Percentiles rank a stretch among this genome's conserved stretches.
Conservation (phyloP, 2,329 filamentous ascomycete genomes). For the Fusarium secorum region DNA sequence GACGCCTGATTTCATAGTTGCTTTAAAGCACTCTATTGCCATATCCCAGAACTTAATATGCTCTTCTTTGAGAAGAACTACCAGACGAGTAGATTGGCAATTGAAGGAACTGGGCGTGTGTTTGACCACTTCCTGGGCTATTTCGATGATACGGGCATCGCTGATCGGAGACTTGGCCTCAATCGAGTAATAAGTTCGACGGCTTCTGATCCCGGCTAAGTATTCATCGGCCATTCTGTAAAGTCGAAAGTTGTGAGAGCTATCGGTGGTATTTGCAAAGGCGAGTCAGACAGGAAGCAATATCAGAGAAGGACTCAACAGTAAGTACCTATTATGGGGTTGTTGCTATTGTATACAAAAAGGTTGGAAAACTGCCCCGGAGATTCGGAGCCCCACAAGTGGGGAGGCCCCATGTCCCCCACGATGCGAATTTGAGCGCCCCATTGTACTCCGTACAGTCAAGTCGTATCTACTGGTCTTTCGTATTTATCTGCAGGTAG, state of each 20-base stretch:
- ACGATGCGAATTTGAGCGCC: neutral
- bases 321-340: no score
- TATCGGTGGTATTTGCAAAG: neutral
- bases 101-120: conserved; percentile 22
- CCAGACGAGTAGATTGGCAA: conserved; percentile 15
- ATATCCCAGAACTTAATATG: conserved; percentile 19
- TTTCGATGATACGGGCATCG: conserved; percentile 6
- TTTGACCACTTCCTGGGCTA: conserved; percentile 7
- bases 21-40: conserved; percentile 5
- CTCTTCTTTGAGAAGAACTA: conserved; percentile 4
- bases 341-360: neutral
- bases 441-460: neutral
- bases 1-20: neutral
- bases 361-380: neutral
- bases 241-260: neutral
- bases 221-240: neutral
- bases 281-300: neutral
- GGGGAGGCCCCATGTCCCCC: conserved; percentile 5
- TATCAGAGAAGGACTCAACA: neutral
- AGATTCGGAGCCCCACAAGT: neutral
- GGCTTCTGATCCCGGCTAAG: conserved; percentile 5
- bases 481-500: neutral
- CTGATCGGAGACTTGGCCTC: conserved; percentile 11
- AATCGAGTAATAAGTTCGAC: conserved; percentile 11
- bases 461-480: neutral